Evolutionary conservation across 139 green algal genomes (phyloP).

Genomic region (Micromonas pusilla): DNA sequence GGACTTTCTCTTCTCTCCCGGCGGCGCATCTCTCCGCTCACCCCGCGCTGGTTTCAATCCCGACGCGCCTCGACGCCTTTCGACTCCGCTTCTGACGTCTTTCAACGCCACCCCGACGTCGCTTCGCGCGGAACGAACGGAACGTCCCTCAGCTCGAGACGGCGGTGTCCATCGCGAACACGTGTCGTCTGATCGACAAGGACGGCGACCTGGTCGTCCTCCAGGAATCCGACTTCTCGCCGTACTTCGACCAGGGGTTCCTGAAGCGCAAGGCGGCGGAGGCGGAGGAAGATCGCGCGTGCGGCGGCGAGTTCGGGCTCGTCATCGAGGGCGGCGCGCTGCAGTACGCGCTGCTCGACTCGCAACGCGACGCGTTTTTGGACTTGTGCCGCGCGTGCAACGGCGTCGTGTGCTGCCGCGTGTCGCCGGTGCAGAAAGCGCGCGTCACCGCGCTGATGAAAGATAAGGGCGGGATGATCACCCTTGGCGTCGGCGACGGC

Average conservation of each 20-base stretch:
- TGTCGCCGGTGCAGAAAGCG: constrained; percentile 50
- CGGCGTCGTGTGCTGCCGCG: constrained; percentile 67
- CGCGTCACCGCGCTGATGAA: constrained; percentile 57
- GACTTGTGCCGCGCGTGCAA: constrained; percentile 50
- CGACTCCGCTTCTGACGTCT: too few species aligned
- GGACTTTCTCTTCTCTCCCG: too few species aligned
- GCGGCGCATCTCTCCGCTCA: too few species aligned
- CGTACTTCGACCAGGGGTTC: not conserved
- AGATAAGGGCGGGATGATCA: constrained; percentile 52
- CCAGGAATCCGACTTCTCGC: constrained; percentile 20
- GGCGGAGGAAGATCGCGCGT: constrained; percentile 18
- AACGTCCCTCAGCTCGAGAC: too few species aligned
- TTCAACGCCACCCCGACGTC: too few species aligned
- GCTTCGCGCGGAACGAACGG: too few species aligned
- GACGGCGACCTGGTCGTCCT: constrained; percentile 41
- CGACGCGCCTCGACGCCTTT: too few species aligned
- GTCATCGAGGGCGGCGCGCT: constrained; percentile 43
- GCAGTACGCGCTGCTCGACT: constrained; percentile 30
- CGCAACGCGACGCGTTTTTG: constrained; percentile 33
- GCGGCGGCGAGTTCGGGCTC: constrained; percentile 31
- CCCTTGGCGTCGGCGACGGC: constrained; percentile 92
- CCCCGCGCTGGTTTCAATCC: too few species aligned
- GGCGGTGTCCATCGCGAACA: constrained; percentile 74
- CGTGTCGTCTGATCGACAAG: constrained; percentile 41
- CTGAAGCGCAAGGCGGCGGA: not conserved